Percentiles rank a stretch among this genome's conserved stretches.
phyloP scores from a whole-genome alignment of 768 basidiomycete species.

The Mycena belliarum region DNA sequence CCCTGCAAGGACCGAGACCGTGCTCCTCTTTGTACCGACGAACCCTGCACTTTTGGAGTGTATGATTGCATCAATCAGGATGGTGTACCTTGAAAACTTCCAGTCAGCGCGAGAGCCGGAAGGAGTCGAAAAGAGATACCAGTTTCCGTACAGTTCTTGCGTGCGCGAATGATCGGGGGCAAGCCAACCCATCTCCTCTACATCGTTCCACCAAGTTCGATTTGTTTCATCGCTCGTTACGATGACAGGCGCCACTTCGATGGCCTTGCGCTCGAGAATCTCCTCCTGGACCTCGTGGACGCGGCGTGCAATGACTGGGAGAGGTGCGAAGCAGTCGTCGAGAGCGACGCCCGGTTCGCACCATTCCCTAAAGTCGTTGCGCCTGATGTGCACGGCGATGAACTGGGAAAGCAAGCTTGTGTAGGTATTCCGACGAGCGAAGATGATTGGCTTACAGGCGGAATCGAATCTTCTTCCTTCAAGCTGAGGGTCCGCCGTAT shows the following conservation, averaged over 20 bases:
- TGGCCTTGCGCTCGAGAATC: slow-evolving; percentile 25
- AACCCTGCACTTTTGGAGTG: slow-evolving; percentile 50
- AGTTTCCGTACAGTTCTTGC: slow-evolving; percentile 30
- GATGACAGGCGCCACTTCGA: slow-evolving; percentile 32
- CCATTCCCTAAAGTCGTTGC: slow-evolving; percentile 34
- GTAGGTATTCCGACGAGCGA: neutral
- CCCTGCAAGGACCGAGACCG: slow-evolving; percentile 47
- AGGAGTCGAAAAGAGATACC: slow-evolving; percentile 21
- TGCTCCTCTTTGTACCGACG: slow-evolving; percentile 50
- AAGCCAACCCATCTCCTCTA: slow-evolving; percentile 33
- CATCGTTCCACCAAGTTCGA: slow-evolving; percentile 35
- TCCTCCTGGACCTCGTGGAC: slow-evolving; percentile 35
- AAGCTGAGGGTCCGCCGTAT: slow-evolving; percentile 27
- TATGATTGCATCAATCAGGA: slow-evolving; percentile 52
- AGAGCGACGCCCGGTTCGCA: slow-evolving; percentile 29
- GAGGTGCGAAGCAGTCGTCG: slow-evolving; percentile 33
- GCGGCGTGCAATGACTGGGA: slow-evolving; percentile 28
- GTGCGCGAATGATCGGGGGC: slow-evolving; percentile 33
- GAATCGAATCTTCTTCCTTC: slow-evolving; percentile 22
- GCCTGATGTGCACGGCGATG: slow-evolving; percentile 38
- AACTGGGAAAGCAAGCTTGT: slow-evolving; percentile 23
- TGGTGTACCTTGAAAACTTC: slow-evolving; percentile 40
- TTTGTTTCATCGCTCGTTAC: slow-evolving; percentile 45
- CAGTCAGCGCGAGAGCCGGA: neutral
- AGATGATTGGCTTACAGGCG: slow-evolving; percentile 32